phyloP scores from a whole-genome alignment of 1,284 basidiomycete genomes.

The Cutaneotrichosporon sp. region DNA sequence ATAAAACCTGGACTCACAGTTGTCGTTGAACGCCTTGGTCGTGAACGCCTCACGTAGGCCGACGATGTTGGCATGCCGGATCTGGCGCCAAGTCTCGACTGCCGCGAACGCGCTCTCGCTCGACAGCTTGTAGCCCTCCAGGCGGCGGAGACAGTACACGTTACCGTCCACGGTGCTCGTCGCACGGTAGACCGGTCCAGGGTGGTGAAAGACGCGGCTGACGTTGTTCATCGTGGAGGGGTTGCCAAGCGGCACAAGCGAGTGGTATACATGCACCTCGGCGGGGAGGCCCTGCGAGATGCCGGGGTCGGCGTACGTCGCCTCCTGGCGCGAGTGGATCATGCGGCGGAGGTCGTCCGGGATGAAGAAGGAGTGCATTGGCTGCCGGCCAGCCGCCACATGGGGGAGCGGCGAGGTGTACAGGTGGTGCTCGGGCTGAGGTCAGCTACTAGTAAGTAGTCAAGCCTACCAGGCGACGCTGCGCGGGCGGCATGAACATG shows the following conservation, averaged over 20 bases:
- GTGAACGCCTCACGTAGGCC: constrained; percentile 92
- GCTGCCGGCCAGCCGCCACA: constrained; percentile 55
- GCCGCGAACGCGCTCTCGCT: constrained; percentile 77
- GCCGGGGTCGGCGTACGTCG: constrained; percentile 57
- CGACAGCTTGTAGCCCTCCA: constrained; percentile 84
- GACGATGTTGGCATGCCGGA: constrained; percentile 86
- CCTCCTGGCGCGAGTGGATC: constrained; percentile 78
- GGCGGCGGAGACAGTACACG: constrained; percentile 74
- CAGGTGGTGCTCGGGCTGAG: constrained; percentile 84
- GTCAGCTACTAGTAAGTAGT: constrained; percentile 11
- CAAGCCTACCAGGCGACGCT: constrained; percentile 66
- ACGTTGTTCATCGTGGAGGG: constrained; percentile 59
- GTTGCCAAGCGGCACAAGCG: constrained; percentile 67
- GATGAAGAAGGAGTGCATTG: constrained; percentile 63
- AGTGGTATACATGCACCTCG: constrained; percentile 89
- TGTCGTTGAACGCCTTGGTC: constrained; percentile 87
- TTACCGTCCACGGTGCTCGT: constrained; percentile 75
- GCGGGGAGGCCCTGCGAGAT: constrained; percentile 65
- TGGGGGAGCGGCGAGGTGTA: constrained; percentile 69
- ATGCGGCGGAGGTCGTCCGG: constrained; percentile 75
- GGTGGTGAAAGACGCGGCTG: constrained; percentile 66
- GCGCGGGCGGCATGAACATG: constrained; percentile 59
- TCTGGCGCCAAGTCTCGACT: constrained; percentile 84
- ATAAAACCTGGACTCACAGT: too few species aligned
- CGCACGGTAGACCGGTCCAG: constrained; percentile 80